These are phyloP conservation scores for Entonaema liquescens DNA, from an alignment of 495 filamentous ascomycete genomes.

Conservation along the genomic window DNA sequence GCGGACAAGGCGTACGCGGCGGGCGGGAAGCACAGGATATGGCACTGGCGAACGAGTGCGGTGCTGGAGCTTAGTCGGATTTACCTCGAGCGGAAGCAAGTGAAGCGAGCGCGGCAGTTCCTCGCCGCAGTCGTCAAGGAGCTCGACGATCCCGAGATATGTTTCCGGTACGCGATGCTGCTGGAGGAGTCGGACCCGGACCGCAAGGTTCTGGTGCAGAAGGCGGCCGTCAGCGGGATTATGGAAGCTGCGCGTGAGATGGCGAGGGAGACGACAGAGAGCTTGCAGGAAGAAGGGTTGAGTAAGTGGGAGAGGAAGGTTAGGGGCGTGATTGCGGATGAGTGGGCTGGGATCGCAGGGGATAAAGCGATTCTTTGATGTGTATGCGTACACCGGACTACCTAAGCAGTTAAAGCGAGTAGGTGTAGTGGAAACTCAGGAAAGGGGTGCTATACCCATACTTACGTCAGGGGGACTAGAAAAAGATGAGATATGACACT, in stretches of 20 bases:
- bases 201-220: conserved; percentile 35
- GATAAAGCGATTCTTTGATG: not conserved
- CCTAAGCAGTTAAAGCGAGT: too few relatives aligned
- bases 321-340: conserved; percentile 20
- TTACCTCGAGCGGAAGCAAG: not conserved
- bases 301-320: conserved; percentile 25
- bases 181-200: conserved; percentile 30
- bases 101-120: conserved; percentile 29
- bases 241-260: conserved; percentile 35
- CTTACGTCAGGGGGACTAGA: not conserved
- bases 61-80: conserved; percentile 17
- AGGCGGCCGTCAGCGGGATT: conserved; percentile 43
- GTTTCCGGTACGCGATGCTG: conserved; percentile 41
- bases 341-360: not conserved
- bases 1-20: not conserved
- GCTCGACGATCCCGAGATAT: conserved; percentile 40
- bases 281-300: not conserved
- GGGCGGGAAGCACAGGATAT: conserved; percentile 11
- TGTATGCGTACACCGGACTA: not conserved
- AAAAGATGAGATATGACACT: too few relatives aligned
- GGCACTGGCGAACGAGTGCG: conserved; percentile 47
- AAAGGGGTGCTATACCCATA: not conserved
- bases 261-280: conserved; percentile 5
- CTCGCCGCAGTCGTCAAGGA: conserved; percentile 41
- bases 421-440: too few relatives aligned